Conservation (phyloP, 2,329 filamentous ascomycete species). For the Colletotrichum phormii region DNA sequence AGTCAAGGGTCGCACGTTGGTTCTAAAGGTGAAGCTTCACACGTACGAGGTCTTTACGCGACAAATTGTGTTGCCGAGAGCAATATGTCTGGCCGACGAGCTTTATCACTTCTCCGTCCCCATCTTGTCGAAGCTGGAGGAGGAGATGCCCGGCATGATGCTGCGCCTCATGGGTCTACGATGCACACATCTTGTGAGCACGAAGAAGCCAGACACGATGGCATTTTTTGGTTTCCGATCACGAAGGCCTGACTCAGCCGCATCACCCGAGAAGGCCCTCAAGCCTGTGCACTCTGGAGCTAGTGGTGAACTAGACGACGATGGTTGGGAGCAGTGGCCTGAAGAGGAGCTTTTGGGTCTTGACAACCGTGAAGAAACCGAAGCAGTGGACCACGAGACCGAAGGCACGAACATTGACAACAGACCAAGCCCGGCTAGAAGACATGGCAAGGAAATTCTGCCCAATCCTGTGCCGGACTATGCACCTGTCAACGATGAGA, state of each 20-base stretch:
- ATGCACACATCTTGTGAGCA: conserved; percentile 88
- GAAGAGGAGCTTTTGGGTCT: conserved; percentile 67
- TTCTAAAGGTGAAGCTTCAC: conserved; percentile 92
- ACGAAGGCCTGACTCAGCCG: conserved; percentile 35
- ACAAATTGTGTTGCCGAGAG: conserved; percentile 79
- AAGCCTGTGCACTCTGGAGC: conserved; percentile 50
- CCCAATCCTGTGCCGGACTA: conserved; percentile 55
- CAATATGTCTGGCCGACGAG: conserved; percentile 80
- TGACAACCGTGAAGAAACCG: conserved; percentile 34
- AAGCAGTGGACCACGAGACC: conserved; percentile 53
- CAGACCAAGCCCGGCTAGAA: conserved; percentile 41
- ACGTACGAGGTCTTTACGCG: conserved; percentile 92
- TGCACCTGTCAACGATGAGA: conserved; percentile 55
- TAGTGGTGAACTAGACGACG: conserved; percentile 49
- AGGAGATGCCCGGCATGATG: conserved; percentile 83
- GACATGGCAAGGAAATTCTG: conserved; percentile 64
- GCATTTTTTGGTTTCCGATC: conserved; percentile 80
- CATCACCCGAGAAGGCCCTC: conserved; percentile 36
- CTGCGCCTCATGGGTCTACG: conserved; percentile 89
- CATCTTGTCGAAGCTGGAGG: conserved; percentile 85
- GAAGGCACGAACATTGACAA: conserved; percentile 71
- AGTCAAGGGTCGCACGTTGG: conserved; percentile 90
- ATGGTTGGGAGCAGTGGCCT: conserved; percentile 75
- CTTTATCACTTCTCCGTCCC: conserved; percentile 85
- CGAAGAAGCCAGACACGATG: conserved; percentile 81